Evolutionary conservation across 2,329 filamentous ascomycete genomes (phyloP), one percentile per base, ranked within the genome.

Genomic region (Proliferodiscus dingleyae): DNA sequence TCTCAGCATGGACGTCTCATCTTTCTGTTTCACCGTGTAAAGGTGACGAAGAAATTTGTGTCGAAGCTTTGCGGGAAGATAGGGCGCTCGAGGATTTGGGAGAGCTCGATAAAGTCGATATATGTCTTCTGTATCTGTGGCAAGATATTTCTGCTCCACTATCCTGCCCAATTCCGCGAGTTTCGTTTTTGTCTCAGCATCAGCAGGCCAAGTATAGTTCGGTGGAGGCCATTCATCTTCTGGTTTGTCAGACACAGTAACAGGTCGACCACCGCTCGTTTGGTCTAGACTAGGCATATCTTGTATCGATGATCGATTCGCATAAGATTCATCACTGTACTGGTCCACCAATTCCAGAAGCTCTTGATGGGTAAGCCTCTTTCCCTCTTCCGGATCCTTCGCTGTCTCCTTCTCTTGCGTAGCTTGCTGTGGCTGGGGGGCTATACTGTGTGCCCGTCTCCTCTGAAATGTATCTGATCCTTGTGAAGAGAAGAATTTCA

Each of bases 1-100:
- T 44, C 87, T 83, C 57, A 87, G 71, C 85, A 89, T 94, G 37
- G 80, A 52, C 67, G 71, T 68, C 46, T 64, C 61, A 32, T 63
- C 55, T 38, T 64, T 64, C 16, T 41, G 49, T 41, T 64, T 58
- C 4, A 64, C 55, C 6, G 60, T 47, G 18, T 57, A 52, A 28
- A 65, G 46, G 50, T 57, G 51, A 23, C 52, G 59, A 32, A 65
- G 57, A 40, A 65, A 50, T 41, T 43, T 54, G 41, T 64, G 61
- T 30, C 63, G 51, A 4, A 46, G 46, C 18, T 47, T 51, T 13
- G 61, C 30, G 21, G 51, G 45, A 13, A 65, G 53, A 46, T 64
- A 64, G 33, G 60, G 56, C 26, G 60, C 55, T 10, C 61, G 59
- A 3, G 61, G 61, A 16, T 45, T 46, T 16, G 66, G 66, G 10